Base-by-base conservation (phyloP, 1,284 basidiomycete species). In the Apiotrichum sp. region DNA sequence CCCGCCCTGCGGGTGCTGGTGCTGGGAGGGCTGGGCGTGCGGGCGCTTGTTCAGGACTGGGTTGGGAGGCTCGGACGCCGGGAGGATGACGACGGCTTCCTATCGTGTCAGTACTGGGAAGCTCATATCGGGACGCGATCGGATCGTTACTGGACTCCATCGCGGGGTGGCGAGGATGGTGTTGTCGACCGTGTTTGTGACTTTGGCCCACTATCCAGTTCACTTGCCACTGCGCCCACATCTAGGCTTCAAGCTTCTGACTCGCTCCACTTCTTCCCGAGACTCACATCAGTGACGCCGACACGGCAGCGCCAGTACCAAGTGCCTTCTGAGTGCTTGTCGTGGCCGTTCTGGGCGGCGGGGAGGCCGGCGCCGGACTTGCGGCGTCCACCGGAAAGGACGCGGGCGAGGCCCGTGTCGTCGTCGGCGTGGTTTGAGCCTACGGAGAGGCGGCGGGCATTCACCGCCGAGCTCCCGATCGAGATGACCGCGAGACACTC, bases 231-330 rank as follows among this genome's bases (percentile, higher is more conserved):
- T 9, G 36, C 36, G 13, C 36, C 36, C 36, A 38, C 36, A 8
- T 13, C 36, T 38, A 38, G 13, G 13, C 36, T 8, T 38, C 36
- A 13, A 9, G 36, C 36, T 38, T 22, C 22, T 22, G 22, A 22
- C 22, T 22, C 22, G 22, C 22, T 22, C 22, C 42, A 8, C 16
- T 31, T 9, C 7, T 44, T 8, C 36, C 13, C 8, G 36, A 38
- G 7, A 65, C 70, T 66, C 58, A 73, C 72, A 13, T 69, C 65
- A 9, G 57, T 66, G 2, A 68, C 67, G 36, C 72, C 72, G 7
- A 64, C 69, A 36, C 66, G 68, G 35, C 68, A 68, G 36, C 70
- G 61, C 72, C 72, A 74, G 59, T 68, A 74, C 69, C 69, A 74
- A 35, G 59, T 68, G 1, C 71, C 71, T 41, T 64, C 63, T 16